Conservation (phyloP, 2,329 filamentous ascomycete genomes). For the Paramyrothecium roridum region DNA sequence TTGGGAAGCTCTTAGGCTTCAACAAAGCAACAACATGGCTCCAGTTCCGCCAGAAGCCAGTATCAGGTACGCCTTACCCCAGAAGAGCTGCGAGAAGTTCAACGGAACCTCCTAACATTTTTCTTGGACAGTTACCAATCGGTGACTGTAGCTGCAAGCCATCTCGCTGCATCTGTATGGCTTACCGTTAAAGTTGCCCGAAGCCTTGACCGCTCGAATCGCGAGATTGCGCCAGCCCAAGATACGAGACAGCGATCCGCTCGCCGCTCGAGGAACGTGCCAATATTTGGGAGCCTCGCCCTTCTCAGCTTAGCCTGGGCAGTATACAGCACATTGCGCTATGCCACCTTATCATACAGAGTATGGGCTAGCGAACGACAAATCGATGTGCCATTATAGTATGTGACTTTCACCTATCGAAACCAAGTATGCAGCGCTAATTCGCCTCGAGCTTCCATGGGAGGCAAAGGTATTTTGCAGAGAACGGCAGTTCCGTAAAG, state of each 20-base stretch:
- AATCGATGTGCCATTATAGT: constrained; percentile 33
- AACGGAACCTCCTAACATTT: neutral
- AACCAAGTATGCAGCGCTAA: constrained; percentile 4
- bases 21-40: constrained; percentile 12
- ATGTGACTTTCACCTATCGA: constrained; percentile 3
- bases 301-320: constrained; percentile 40
- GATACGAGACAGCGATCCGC: constrained; percentile 27
- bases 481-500: constrained; percentile 19
- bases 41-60: constrained; percentile 17
- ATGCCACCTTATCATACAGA: constrained; percentile 44
- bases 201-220: constrained; percentile 19
- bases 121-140: constrained; percentile 8
- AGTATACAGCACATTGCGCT: constrained; percentile 38
- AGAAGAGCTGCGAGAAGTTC: too few species aligned
- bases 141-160: constrained; percentile 13
- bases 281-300: constrained; percentile 40
- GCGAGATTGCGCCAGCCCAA: constrained; percentile 27
- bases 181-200: constrained; percentile 14
- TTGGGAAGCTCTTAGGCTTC: too few species aligned
- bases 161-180: constrained; percentile 11
- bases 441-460: constrained; percentile 2
- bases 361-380: constrained; percentile 43
- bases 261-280: constrained; percentile 21
- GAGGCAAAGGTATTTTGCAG: constrained; percentile 32
- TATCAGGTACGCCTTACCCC: constrained; percentile 9